Base-by-base conservation (phyloP, 768 basidiomycete genomes). In the Suillus alpinus region DNA sequence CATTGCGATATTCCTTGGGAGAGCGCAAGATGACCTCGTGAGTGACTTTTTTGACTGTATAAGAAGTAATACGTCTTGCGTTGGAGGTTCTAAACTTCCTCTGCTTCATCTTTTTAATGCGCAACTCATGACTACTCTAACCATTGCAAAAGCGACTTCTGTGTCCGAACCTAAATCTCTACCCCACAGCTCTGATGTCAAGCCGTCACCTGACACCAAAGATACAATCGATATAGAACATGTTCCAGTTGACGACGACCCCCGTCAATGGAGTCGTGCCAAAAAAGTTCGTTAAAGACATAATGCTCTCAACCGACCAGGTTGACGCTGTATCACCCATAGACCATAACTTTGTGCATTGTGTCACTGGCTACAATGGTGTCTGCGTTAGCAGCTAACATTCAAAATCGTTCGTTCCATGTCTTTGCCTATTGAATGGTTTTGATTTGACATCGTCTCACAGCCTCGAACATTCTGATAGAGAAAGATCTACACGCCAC, bases 401-500 rank as follows among this genome's bases (percentile, higher is more conserved):
- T 75, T 52, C 73, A 73, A 56, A 71, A 57, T 47, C 71, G 69
- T 73, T 60, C 7, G 69, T 62, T 16, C 23, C 36, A n/a, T 16
- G 62, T 63, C 23, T 20, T 56, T 12, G 26, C 16, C 16, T 10
- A 43, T 46, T 32, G 16, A 44, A 39, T 37, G 32, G 32, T 29
- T 12, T 59, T 43, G 57, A 37, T 2, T 36, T 49, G 46, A 31
- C 26, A 14, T 10, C 39, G 20, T 52, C 31, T 39, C 32, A 52
- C 60, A 91, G 89, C 90, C 46, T 83, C 86, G 10, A 86, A 89
- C 37, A 71, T 80, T 31, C 71, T 84, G 58, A 86, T 91, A 74
- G 78, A 86, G 63, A 64, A 64, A 2, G 78, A 88, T 20, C 77
- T 93, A 40, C 80, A 82, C 47, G 86, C 91, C 1, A 83, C 83